These are phyloP conservation scores for Fraxinus nigra DNA, from an alignment of 305 asterid genomes.

Conservation along the genomic window DNA sequence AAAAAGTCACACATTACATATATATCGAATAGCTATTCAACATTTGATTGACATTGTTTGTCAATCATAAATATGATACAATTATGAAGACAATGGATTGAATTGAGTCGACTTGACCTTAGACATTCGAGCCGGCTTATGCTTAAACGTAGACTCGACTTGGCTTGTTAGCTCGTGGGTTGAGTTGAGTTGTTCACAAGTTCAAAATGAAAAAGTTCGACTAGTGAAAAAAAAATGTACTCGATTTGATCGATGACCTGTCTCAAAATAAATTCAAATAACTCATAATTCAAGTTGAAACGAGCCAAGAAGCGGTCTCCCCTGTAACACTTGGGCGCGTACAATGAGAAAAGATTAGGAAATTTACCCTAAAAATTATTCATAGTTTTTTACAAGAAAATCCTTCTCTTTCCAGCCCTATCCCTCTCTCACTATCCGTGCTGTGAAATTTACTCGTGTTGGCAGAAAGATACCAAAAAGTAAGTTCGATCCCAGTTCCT, in stretches of 20 bases:
- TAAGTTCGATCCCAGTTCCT: constrained; percentile 27
- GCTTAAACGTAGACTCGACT: not conserved
- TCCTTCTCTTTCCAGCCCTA: not conserved
- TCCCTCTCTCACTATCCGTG: not conserved
- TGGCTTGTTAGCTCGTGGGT: not conserved
- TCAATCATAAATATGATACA: not conserved
- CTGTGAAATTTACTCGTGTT: not conserved
- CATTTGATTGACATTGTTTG: not conserved
- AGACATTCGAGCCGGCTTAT: not conserved
- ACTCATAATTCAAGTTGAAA: not conserved
- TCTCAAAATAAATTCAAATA: not conserved
- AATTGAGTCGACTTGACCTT: not conserved
- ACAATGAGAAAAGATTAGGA: not conserved
- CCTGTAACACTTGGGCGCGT: not conserved
- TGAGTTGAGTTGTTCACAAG: not conserved
- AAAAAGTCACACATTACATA: too few relatives aligned
- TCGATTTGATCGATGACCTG: not conserved
- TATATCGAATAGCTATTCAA: too few relatives aligned
- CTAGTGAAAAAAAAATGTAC: not conserved
- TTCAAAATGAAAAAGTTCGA: not conserved
- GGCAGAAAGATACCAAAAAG: constrained; percentile 28
- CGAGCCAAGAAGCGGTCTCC: not conserved
- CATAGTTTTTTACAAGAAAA: not conserved
- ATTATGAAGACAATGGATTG: too few relatives aligned
- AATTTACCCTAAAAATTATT: not conserved